Base-by-base conservation (phyloP, 805 yeast genomes). In the Schwanniomyces vanrijiae region DNA sequence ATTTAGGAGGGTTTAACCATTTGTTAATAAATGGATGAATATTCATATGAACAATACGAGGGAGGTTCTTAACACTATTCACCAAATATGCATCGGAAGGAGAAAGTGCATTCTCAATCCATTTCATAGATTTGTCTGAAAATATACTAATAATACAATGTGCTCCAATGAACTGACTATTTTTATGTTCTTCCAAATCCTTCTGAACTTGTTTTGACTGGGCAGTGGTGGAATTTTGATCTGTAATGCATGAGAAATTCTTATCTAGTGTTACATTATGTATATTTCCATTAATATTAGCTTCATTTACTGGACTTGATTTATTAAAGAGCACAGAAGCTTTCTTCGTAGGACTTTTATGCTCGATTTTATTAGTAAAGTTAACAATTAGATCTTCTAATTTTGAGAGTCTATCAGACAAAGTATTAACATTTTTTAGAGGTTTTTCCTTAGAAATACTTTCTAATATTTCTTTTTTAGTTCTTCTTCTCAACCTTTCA, bases 81-180 rank as follows among this genome's bases (percentile, higher is more conserved):
- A 64, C 44, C 10, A 57, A 44, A 16, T 55, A 47, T 2, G 45
- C 46, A n/a, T 60, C 51, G 1, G 52, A 55, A 1, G 59, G 54
- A 1, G 63, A 62, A 16, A 71, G 51, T 22, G 59, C 52, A 7
- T 48, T 49, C 14, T 55, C 59, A 34, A 71, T 62, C 68, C 69
- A 69, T 18, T 55, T 57, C 48, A 71, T 45, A 5, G 73, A 66
- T 44, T 63, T 63, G n/a, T 58, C 57, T 5, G 74, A 68, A 41
- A 69, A 63, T 4, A 70, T 64, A 28, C 67, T 58, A 42, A 67
- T 42, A 37, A 69, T 60, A 11, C 74, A 69, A 47, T 71, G 76
- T 22, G 64, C 52, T 5, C 73, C 75, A 33, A 63, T 57, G 46
- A 55, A 71, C 22, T 61, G 60, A 31, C 55, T 58, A 22, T 35